Evolutionary conservation across 2,329 filamentous ascomycete species (phyloP), one percentile per base, ranked within the genome.

Genomic region (Lasiodiplodia gonubiensis): DNA sequence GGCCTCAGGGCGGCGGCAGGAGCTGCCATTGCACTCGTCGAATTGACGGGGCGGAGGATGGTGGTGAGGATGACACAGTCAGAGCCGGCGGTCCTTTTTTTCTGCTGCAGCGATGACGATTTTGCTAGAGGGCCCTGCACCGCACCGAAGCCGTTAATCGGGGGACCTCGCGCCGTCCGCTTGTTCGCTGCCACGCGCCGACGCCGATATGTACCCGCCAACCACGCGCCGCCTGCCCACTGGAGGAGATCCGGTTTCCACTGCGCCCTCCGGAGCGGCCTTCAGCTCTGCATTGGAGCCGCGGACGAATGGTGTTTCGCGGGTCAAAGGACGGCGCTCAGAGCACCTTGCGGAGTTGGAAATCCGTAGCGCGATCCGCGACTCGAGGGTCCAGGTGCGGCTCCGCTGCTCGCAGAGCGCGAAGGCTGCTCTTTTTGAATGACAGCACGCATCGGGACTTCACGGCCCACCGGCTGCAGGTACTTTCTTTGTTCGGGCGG

Each of bases 1-100:
- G 77, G 76, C 71, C 78, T 76, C 77, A 79, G 76, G 69, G 67
- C 70, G 69, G 67, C 70, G 71, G 76, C 70, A 68, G 77, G 74
- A 75, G 39, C 55, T 55, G 67, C 67, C 67, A 68, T 68, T 59
- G 59, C 54, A 53, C 64, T n/a, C 46, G 53, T 59, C 46, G 54
- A 46, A 42, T 21, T 52, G 64, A 49, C 52, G 30, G 52, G 51
- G 54, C 46, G 42, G 42, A 23, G 14, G 46, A 46, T 52, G 54
- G 35, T 37, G 42, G 30, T 52, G 64, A 64, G 27, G 55, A 46
- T 18, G 54, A 42, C 46, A 10, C 35, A 59, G 55, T 48, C 55
- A 66, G 52, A 37, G 25, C 8, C 23, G 27, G 53, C 53, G 64
- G 42, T 37, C 35, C 33, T 67, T 67, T 67, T 67, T 67, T 57